Conservation (phyloP, 805 yeast species). For the Metschnikowia borealis region DNA sequence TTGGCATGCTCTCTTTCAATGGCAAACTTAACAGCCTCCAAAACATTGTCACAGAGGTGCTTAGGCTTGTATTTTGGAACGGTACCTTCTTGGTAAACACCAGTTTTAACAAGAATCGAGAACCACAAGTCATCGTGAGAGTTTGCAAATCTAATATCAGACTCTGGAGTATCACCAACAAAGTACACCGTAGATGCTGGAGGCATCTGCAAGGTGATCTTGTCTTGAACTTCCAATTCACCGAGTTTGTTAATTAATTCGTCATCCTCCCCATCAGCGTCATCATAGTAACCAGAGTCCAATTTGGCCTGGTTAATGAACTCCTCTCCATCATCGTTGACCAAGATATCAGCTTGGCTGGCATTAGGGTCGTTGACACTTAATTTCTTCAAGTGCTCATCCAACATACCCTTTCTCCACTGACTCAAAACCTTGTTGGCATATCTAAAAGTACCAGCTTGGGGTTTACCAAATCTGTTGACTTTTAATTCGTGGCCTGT, state of each 20-base stretch:
- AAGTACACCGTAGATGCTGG: constrained; percentile 84
- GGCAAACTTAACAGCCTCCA: constrained; percentile 80
- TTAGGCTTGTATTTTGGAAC: constrained; percentile 77
- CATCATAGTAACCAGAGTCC: constrained; percentile 31
- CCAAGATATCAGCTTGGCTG: constrained; percentile 38
- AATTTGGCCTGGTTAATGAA: constrained; percentile 40
- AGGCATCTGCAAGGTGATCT: constrained; percentile 56
- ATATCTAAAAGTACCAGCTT: constrained; percentile 77
- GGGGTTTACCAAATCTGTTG: constrained; percentile 86
- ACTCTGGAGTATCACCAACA: constrained; percentile 88
- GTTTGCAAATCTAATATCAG: constrained; percentile 83
- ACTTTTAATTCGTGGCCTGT: constrained; percentile 79
- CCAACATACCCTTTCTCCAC: constrained; percentile 78
- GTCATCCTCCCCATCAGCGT: constrained; percentile 29
- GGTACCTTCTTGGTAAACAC: constrained; percentile 80
- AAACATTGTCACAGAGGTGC: constrained; percentile 64
- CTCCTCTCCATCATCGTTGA: constrained; percentile 43
- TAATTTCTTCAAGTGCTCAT: constrained; percentile 62
- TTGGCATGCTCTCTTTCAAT: constrained; percentile 73
- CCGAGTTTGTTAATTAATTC: constrained; percentile 22
- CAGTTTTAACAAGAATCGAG: constrained; percentile 81
- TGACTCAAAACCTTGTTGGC: constrained; percentile 71
- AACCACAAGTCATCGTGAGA: constrained; percentile 82
- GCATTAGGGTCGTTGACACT: constrained; percentile 43
- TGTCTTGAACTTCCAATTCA: constrained; percentile 26